Evolutionary conservation across 768 basidiomycete genomes (phyloP), one percentile per base, ranked within the genome.

Genomic region (Cantharellus cinnabarinus): DNA sequence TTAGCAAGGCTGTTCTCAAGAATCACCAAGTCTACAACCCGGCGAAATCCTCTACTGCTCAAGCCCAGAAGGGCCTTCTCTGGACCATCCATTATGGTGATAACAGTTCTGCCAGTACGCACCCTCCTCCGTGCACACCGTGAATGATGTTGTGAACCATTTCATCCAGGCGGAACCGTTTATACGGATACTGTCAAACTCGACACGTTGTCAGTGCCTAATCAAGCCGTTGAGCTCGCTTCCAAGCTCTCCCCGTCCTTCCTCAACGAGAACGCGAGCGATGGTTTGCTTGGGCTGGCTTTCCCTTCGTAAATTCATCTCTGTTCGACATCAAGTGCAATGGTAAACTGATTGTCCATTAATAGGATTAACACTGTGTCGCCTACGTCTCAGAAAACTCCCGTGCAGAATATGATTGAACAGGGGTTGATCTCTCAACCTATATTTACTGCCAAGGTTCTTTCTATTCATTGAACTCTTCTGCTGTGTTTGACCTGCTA

Each of bases 341-440:
- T 54, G 56, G 37, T 65, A 4, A 20, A 57, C 14, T 5, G 14
- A 39, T 41, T 15, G 4, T 41, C 55, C 39, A 7, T n/a, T n/a
- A 20, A 38, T 58, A 58, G 57, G 38, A 3, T 72, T 59, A 73
- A 73, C 64, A 72, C 71, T 3, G 71, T 73, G 34, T 59, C 66
- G 38, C 72, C 72, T 3, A 53, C 62, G 44, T 62, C 67, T 4
- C 69, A 70, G 48, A 69, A 68, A 55, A 73, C 72, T 4, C 72
- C 71, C 4, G 68, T 73, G 14, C 64, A 72, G 67, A 71, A 72
- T 60, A 68, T 72, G 68, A 71, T 73, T 56, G 66, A 65, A 35
- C 67, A 71, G 63, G 64, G 63, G 14, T 59, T 72, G 41, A 68
- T 71, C 59, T 37, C 62, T 14, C 52, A 41, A 14, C 7, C 41